Percentiles rank a stretch among this genome's conserved stretches.
Conservation (phyloP, 768 basidiomycete species). For the Collybiopsis confluens region DNA sequence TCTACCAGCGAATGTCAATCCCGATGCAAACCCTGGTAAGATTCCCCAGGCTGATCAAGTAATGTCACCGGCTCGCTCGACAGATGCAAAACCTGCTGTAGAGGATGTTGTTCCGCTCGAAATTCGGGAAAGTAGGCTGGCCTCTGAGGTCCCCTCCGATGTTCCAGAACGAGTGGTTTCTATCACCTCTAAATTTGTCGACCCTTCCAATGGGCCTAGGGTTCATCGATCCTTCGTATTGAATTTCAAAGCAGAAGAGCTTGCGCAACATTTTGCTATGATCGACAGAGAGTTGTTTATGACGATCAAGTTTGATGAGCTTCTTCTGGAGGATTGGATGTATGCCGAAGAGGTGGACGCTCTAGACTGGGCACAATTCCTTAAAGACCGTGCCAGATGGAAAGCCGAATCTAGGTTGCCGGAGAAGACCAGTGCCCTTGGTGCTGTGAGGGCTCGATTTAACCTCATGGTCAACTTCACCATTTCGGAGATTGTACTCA, state of each 20-base stretch:
- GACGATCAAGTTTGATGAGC: conserved; percentile 81
- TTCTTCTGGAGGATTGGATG: conserved; percentile 73
- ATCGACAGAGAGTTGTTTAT: conserved; percentile 88
- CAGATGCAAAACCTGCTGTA: conserved; percentile 43
- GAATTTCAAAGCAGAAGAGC: conserved; percentile 48
- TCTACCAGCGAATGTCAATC: conserved; percentile 23
- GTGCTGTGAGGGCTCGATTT: conserved; percentile 75
- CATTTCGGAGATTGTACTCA: conserved; percentile 75
- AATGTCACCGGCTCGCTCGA: conserved; percentile 26
- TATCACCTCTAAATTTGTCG: conserved; percentile 31
- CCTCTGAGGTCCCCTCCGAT: conserved; percentile 22
- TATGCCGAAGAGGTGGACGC: conserved; percentile 60
- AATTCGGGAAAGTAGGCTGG: conserved; percentile 57
- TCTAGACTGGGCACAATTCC: conserved; percentile 79
- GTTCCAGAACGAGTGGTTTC: conserved; percentile 18
- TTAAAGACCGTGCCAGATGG: conserved; percentile 69
- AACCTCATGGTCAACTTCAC: conserved; percentile 82
- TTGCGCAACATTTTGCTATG: conserved; percentile 80
- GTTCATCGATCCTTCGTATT: conserved; percentile 70
- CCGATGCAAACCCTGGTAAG: conserved; percentile 8
- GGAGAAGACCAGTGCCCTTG: conserved; percentile 67
- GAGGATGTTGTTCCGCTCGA: conserved; percentile 67
- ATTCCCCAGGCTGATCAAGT: conserved; percentile 11
- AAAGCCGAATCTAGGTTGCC: conserved; percentile 56
- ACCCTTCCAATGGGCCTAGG: conserved; percentile 30